phyloP scores from a whole-genome alignment of 768 basidiomycete genomes.

The Hemileccinum rubropunctum region DNA sequence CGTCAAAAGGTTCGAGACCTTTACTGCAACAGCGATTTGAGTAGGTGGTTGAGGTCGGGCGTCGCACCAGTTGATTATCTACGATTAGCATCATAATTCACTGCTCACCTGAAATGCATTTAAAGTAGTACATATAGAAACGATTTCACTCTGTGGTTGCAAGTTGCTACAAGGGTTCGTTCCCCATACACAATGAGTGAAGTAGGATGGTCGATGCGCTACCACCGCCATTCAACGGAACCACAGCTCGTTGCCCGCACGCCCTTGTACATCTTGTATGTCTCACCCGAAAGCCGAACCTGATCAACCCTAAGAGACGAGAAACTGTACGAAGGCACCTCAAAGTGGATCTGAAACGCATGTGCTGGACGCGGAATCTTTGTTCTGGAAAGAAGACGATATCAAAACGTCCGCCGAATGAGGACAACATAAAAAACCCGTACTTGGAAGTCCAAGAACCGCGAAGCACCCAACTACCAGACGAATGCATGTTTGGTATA shows the following conservation, averaged over 20 bases:
- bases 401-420: neutral
- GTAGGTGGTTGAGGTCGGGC: neutral
- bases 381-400: constrained; percentile 31
- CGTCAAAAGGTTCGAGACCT: constrained; percentile 28
- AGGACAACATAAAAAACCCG: constrained; percentile 21
- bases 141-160: neutral
- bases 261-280: constrained; percentile 91
- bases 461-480: constrained; percentile 67
- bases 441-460: constrained; percentile 75
- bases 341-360: constrained; percentile 70
- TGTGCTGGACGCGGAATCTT: constrained; percentile 62
- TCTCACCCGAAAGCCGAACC: constrained; percentile 73
- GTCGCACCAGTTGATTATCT: constrained; percentile 4
- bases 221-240: constrained; percentile 35
- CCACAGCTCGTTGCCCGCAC: constrained; percentile 55
- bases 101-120: constrained; percentile 18
- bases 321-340: constrained; percentile 66
- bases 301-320: constrained; percentile 85
- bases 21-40: constrained; percentile 14
- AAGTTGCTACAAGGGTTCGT: neutral
- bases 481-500: constrained; percentile 62
- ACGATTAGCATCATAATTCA: constrained; percentile 17
- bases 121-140: constrained; percentile 12
- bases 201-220: neutral
- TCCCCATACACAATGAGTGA: neutral